These are phyloP conservation scores for Celoporthe dispersa DNA, from an alignment of 2,329 filamentous ascomycete genomes.

Conservation along the genomic window DNA sequence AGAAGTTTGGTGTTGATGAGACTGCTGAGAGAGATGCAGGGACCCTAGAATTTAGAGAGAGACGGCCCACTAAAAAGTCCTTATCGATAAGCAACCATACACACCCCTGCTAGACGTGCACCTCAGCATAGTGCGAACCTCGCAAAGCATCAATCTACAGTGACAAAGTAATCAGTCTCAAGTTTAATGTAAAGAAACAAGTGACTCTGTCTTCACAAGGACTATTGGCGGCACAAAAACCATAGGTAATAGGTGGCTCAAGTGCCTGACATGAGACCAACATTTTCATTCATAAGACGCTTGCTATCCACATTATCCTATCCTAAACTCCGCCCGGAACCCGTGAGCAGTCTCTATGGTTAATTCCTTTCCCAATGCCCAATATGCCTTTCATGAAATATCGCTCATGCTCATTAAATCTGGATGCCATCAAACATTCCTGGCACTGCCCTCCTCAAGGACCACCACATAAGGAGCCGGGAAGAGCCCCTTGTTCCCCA, in stretches of 20 bases:
- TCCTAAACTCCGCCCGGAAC: slow-evolving; percentile 1
- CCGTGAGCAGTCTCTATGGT: background rate
- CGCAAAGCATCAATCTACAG: background rate
- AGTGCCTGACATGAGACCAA: background rate
- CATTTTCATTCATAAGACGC: background rate
- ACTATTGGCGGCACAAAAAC: background rate
- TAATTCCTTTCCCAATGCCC: background rate
- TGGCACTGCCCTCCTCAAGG: slow-evolving; percentile 34
- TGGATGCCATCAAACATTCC: slow-evolving; percentile 13
- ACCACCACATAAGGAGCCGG: slow-evolving; percentile 75
- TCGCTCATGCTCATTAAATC: slow-evolving; percentile 21
- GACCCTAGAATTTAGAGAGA: slow-evolving; percentile 18
- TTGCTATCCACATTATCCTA: background rate
- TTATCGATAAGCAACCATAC: slow-evolving; percentile 24
- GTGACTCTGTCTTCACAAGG: background rate
- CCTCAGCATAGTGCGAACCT: too few species aligned
- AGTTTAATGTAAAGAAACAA: background rate
- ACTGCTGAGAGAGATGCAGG: background rate
- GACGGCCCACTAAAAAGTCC: slow-evolving; percentile 17
- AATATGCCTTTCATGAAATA: background rate
- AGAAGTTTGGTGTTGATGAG: background rate
- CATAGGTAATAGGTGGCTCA: background rate
- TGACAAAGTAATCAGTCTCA: too few species aligned
- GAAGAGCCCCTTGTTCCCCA: slow-evolving; percentile 78
- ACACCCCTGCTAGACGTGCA: background rate